A percentile compares a stretch with the other conserved stretches of the same genome.
Evolutionary conservation across 2,329 filamentous ascomycete genomes (phyloP).

Genomic region (Diaporthe amygdali): DNA sequence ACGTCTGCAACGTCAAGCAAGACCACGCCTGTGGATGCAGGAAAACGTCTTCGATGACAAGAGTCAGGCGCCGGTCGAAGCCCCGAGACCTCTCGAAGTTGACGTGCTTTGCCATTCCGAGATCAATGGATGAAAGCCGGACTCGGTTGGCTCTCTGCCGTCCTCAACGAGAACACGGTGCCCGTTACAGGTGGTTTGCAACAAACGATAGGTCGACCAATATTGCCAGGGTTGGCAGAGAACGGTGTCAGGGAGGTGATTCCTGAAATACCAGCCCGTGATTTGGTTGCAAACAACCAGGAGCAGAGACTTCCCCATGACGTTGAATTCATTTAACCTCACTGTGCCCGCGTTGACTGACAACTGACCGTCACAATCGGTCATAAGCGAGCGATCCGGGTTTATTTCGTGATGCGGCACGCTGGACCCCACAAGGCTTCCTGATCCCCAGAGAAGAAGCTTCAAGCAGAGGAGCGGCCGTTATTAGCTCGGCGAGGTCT

Average conservation of each 20-base stretch:
- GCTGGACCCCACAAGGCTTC: conserved; percentile 24
- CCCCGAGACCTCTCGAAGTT: neutral
- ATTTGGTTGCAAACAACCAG: conserved; percentile 1
- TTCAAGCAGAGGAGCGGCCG: conserved; percentile 10
- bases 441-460: conserved; percentile 23
- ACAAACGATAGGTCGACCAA: conserved; percentile 5
- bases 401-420: conserved; percentile 27
- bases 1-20: neutral
- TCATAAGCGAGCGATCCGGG: conserved; percentile 27
- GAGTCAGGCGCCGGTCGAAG: neutral
- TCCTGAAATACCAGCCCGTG: conserved; percentile 16
- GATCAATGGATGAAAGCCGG: neutral
- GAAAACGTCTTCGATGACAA: neutral
- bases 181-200: neutral
- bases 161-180: neutral
- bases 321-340: conserved; percentile 17
- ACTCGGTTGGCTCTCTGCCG: neutral
- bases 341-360: conserved; percentile 5
- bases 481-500: conserved; percentile 16
- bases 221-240: conserved; percentile 14
- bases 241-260: conserved; percentile 9
- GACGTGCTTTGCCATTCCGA: neutral
- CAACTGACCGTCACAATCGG: conserved; percentile 23
- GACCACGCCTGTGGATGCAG: neutral
- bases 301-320: neutral